Base-by-base conservation (phyloP, 2,329 filamentous ascomycete species). In the Paecilomyces dactylethromorphus region DNA sequence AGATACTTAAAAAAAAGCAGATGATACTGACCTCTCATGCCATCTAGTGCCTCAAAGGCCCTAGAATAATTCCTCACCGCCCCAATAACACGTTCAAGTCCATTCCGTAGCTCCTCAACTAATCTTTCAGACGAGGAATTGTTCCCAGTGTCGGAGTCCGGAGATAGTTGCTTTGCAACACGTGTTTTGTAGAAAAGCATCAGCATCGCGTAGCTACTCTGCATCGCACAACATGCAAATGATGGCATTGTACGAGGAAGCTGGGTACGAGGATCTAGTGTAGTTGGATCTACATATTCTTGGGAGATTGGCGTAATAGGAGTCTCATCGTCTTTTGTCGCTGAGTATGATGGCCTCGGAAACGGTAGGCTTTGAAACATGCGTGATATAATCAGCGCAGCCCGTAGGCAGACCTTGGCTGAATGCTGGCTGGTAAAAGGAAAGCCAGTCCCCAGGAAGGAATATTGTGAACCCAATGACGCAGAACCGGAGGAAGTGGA, bases 151-250 rank as follows among this genome's bases (percentile, higher is more conserved):
- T 63, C 63, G 11, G 62, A 62, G 11, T 69, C 68, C 1, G 65
- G 65, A 1, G 67, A 66, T 6, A 68, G 56, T 26, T 72, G 68
- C 45, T 73, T 74, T 53, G 69, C 66, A n/a, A 75, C 70, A 12
- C 72, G 70, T 10, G 72, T 71, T 59, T 76, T 77, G 62, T 76
- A 76, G 57, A 72, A 78, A 7, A 78, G 68, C 76, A 79, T 79
- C 15, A 79, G 65, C 68, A 79, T 71, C 4, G 76, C 76, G 59
- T 79, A 79, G 60, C 76, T 78, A 49, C 74, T 73, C 61, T 79
- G 77, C 76, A 79, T 78, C 7, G 77, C 68, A 60, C 77, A 79
- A 65, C 76, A 78, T 22, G 77, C 76, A 59, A 79, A 79, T 0
- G 74, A 76, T 0, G 77, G 77, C 76, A 79, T 78, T 1, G 76